Conservation (phyloP, 306 rosid species). For the Castanopsis chinensis region DNA sequence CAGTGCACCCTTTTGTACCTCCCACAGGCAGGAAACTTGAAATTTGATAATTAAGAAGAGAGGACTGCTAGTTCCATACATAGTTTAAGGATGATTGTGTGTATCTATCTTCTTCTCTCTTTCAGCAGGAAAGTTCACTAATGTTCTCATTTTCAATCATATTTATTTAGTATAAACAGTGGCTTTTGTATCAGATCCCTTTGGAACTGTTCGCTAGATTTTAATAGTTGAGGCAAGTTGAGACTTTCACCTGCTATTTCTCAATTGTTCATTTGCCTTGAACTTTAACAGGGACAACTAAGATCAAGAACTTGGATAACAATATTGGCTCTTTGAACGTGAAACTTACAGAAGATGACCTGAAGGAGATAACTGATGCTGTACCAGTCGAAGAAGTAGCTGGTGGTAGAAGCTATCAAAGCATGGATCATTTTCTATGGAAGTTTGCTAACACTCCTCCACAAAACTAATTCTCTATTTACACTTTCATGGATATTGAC, state of each 20-base stretch:
- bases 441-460: slow-evolving; percentile 57
- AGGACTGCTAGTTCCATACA: background rate
- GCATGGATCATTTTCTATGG: slow-evolving; percentile 23
- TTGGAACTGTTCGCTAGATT: background rate
- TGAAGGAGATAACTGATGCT: slow-evolving; percentile 44
- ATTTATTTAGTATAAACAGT: background rate
- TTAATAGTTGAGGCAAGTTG: background rate
- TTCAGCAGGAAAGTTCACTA: background rate
- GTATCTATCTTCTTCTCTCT: background rate
- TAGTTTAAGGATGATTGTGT: background rate
- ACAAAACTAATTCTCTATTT: slow-evolving; percentile 17
- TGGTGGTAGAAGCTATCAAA: slow-evolving; percentile 32
- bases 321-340: slow-evolving; percentile 54
- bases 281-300: slow-evolving; percentile 50
- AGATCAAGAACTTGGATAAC: slow-evolving; percentile 54
- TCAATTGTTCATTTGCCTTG: background rate
- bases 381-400: slow-evolving; percentile 51
- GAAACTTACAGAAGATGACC: slow-evolving; percentile 41
- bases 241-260: background rate
- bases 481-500: background rate
- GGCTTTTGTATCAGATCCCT: background rate
- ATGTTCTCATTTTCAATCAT: background rate
- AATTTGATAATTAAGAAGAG: background rate
- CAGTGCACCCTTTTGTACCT: background rate
- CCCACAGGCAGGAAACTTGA: background rate